Base-by-base conservation (phyloP, 495 filamentous ascomycete genomes). In the Parachaetomium inaequale region DNA sequence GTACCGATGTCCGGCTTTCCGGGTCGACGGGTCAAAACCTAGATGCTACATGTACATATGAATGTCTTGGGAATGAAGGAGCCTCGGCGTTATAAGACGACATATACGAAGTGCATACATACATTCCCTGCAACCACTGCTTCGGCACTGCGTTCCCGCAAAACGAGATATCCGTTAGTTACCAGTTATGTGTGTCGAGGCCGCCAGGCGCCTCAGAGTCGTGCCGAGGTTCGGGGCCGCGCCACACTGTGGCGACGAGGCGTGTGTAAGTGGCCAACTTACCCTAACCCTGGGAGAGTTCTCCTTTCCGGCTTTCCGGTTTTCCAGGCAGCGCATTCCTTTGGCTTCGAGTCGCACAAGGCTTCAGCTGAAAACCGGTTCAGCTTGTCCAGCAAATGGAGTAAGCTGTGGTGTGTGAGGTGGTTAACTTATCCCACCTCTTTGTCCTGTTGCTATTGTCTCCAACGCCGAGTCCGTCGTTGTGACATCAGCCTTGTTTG, bases 1-100 rank as follows among this genome's bases (percentile, higher is more conserved):
- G 51, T 40, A 29, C 55, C 55, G 59, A 46, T 46, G 55, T 46
- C 54, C 36, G 54, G 31, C n/a, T 40, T 28, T 51, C 25, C 7
- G 26, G 15, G 3, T 4, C 21, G 15, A 11, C 6, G 14, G 26
- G 26, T n/a, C 15, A 23, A n/a, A 0, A 21, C 0, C n/a, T 2
- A 2, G 3, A 38, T 11, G 11, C 7, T 38, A 8, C 7, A 38
- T 38, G 36, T 4, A 8, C 8, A 32, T 32, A 4, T 8, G 31
- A 4, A 32, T 8, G 4, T 32, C 4, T 4, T 32, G 4, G 8
- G 4, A 4, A 4, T 32, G 4, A 32, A 32, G 31, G 4, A 32
- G 4, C n/a, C n/a, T n/a, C n/a, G n/a, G n/a, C n/a, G n/a, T n/a
- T n/a, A n/a, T n/a, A n/a, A n/a, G n/a, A n/a, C n/a, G n/a, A n/a